phyloP scores from a whole-genome alignment of 2,329 filamentous ascomycete genomes.

The Arthrinium puccinioides region DNA sequence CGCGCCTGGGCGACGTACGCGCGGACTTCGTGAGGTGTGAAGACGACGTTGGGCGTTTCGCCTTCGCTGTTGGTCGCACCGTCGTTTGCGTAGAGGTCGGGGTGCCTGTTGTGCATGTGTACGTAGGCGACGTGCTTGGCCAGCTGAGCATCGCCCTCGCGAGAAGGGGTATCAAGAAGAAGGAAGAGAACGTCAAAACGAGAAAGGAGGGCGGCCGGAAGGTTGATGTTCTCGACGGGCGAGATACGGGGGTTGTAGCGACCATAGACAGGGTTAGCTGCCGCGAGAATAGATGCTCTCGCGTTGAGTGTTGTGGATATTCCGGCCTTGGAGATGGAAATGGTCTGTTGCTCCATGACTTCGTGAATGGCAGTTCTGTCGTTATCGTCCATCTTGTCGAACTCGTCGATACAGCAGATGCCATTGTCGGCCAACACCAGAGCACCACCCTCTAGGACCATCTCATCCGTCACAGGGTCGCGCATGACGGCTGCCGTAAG shows the following conservation, averaged over 20 bases:
- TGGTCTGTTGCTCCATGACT: slow-evolving; percentile 85
- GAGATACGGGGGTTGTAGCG: slow-evolving; percentile 97
- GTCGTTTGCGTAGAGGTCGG: slow-evolving; percentile 52
- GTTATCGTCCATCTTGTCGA: slow-evolving; percentile 84
- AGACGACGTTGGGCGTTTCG: slow-evolving; percentile 53
- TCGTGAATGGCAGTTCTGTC: slow-evolving; percentile 79
- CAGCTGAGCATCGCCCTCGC: slow-evolving; percentile 85
- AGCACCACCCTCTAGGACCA: slow-evolving; percentile 75
- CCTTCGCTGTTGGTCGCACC: slow-evolving; percentile 23
- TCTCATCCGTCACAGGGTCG: slow-evolving; percentile 76
- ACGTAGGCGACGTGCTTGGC: slow-evolving; percentile 94
- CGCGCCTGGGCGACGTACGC: slow-evolving; percentile 93
- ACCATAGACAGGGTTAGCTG: slow-evolving; percentile 94
- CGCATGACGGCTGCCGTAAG: slow-evolving; percentile 78
- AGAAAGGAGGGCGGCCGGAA: slow-evolving; percentile 91
- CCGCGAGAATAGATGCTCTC: slow-evolving; percentile 89
- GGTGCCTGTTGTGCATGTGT: slow-evolving; percentile 93
- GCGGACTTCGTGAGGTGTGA: slow-evolving; percentile 86
- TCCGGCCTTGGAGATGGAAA: slow-evolving; percentile 72
- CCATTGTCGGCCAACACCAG: slow-evolving; percentile 76
- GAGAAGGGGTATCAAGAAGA: slow-evolving; percentile 86
- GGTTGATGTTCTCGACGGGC: slow-evolving; percentile 97
- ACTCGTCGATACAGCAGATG: slow-evolving; percentile 81
- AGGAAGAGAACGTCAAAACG: slow-evolving; percentile 97
- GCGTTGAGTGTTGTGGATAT: slow-evolving; percentile 80